phyloP scores from a whole-genome alignment of 257 asterid genomes.

The Salvia splendens region DNA sequence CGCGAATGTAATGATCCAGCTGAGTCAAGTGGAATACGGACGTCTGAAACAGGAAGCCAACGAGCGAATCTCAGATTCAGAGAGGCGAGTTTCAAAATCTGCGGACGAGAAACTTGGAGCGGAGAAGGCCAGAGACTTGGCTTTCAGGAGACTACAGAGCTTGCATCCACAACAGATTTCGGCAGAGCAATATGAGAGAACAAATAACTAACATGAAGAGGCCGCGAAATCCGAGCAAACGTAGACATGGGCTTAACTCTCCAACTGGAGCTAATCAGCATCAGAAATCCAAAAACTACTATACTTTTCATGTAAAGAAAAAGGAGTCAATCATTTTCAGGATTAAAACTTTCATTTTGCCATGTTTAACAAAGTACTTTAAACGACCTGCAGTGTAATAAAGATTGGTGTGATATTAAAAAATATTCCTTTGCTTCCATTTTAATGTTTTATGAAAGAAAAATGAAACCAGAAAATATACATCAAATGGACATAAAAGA shows the following conservation, averaged over 20 bases:
- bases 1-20: constrained; percentile 29
- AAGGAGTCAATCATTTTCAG: constrained; percentile 38
- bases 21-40: constrained; percentile 46
- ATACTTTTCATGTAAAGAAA: constrained; percentile 22
- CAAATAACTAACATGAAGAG: not conserved
- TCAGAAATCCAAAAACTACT: constrained; percentile 21
- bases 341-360: constrained; percentile 39
- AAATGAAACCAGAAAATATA: constrained; percentile 15
- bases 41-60: constrained; percentile 39
- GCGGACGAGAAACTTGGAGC: constrained; percentile 50
- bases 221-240: constrained; percentile 6
- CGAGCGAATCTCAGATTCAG: constrained; percentile 46
- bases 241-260: constrained; percentile 14
- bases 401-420: constrained; percentile 19
- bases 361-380: constrained; percentile 37
- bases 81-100: constrained; percentile 41
- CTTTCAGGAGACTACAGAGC: constrained; percentile 43
- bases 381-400: constrained; percentile 31
- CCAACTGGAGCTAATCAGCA: constrained; percentile 23
- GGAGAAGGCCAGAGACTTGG: constrained; percentile 45
- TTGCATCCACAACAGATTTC: constrained; percentile 29
- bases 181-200: constrained; percentile 18
- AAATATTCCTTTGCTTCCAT: constrained; percentile 35
- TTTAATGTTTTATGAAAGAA: constrained; percentile 63
- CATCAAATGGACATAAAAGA: constrained; percentile 5